phyloP scores from a whole-genome alignment of 768 basidiomycete genomes.

The Boletellus sp. region DNA sequence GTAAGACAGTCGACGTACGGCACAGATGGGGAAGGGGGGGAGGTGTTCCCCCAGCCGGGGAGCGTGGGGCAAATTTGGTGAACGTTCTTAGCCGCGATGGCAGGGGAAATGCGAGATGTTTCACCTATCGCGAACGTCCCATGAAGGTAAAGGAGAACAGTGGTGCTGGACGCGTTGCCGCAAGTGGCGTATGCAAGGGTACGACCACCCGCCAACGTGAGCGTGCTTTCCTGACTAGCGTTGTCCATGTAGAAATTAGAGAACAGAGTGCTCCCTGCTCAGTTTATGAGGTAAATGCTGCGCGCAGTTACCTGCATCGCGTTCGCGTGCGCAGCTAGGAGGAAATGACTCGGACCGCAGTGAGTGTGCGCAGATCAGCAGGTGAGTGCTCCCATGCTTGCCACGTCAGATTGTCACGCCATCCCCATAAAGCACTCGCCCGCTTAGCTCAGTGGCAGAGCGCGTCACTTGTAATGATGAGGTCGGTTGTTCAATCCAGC shows the following conservation, averaged over 20 bases:
- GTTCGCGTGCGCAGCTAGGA: slow-evolving; percentile 1
- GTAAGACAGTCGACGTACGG: slow-evolving; percentile 42
- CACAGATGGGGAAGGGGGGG: slow-evolving; percentile 32
- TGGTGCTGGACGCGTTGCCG: slow-evolving; percentile 47
- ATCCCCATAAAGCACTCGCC: slow-evolving; percentile 1
- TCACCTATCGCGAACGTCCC: slow-evolving; percentile 52
- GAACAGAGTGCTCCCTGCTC: neutral
- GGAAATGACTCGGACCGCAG: neutral
- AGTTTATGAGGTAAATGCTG: neutral
- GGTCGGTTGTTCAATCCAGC: slow-evolving; percentile 46
- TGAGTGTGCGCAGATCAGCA: neutral
- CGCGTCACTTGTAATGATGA: slow-evolving; percentile 45
- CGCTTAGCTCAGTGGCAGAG: slow-evolving; percentile 46
- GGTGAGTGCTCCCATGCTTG: too few relatives aligned
- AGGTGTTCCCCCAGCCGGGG: slow-evolving; percentile 57
- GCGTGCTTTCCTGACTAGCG: slow-evolving; percentile 10
- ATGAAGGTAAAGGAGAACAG: slow-evolving; percentile 52
- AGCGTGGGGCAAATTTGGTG: slow-evolving; percentile 52
- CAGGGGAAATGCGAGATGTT: slow-evolving; percentile 32
- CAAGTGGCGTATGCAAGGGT: slow-evolving; percentile 51
- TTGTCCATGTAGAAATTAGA: slow-evolving; percentile 2
- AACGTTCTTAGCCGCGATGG: slow-evolving; percentile 37
- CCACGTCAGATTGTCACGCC: neutral
- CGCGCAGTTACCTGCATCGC: neutral
- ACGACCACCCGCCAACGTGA: slow-evolving; percentile 37